Evolutionary conservation across 2,329 filamentous ascomycete genomes (phyloP), one percentile per base, ranked within the genome.

Genomic region (Fusarium camptoceras): DNA sequence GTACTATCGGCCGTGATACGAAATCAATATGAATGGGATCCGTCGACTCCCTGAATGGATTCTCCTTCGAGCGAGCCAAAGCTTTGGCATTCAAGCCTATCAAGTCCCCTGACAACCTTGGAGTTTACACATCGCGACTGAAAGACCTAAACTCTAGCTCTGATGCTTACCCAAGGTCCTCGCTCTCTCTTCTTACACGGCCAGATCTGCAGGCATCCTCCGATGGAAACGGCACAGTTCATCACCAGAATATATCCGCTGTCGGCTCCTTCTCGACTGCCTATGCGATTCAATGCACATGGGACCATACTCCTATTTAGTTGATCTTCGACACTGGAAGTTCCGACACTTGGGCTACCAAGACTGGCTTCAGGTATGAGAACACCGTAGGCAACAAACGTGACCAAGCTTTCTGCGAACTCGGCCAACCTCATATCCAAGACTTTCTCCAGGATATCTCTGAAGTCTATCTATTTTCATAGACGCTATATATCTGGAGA

Each of bases 251-350:
- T 58, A 76, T 82, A 53, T 79, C 76, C 16, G 74, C 77, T n/a
- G 70, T 81, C 5, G 78, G 79, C 3, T 73, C 76, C 15, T 81
- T 78, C 50, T 82, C 81, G 8, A 83, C 81, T 4, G 81, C 83
- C 54, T 83, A 83, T 54, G 81, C 79, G 57, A 76, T 83, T 44
- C 74, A 81, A 48, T 82, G 81, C 47, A 70, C 58, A 6, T 83
- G 81, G 81, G 81, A 83, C 37, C 76, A 76, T 18, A 74, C 74
- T 10, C 77, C 78, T 1, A 70, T 82, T 30, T 81, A 79, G 77
- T 73, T 87, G 28, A 71, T 85, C 15, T 77, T 87, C 48, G 84
- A 87, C 68, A 86, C 84, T 0, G 85, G 83, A 25, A 86, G 84
- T 71, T 81, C 84, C 24, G 85, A 87, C 64, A 87, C 85, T 1